These are phyloP conservation scores for Grigorovia yakushimaensis DNA, from an alignment of 805 yeast genomes.

Conservation along the genomic window DNA sequence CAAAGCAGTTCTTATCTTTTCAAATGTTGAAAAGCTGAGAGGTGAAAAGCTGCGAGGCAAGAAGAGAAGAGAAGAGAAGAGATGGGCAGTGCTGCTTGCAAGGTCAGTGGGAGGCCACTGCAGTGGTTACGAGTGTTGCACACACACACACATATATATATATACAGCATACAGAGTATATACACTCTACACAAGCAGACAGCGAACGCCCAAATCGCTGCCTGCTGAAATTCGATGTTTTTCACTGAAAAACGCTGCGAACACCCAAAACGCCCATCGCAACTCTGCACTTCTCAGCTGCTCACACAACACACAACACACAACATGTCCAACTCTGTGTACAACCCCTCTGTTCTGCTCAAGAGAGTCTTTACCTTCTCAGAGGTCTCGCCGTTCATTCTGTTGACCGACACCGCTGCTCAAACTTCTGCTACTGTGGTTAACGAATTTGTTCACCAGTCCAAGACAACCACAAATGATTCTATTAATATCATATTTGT, in stretches of 20 bases:
- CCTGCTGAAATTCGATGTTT: too few species aligned
- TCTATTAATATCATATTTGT: constrained; percentile 36
- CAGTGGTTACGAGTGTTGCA: too few species aligned
- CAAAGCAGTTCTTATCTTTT: too few species aligned
- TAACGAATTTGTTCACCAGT: constrained; percentile 44
- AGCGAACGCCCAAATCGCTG: too few species aligned
- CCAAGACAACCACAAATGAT: constrained; percentile 15
- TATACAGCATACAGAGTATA: too few species aligned
- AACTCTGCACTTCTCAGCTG: background rate
- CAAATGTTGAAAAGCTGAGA: too few species aligned
- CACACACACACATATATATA: too few species aligned
- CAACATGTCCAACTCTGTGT: constrained; percentile 29
- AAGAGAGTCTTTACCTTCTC: constrained; percentile 57
- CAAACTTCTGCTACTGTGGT: constrained; percentile 56
- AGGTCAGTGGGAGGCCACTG: too few species aligned
- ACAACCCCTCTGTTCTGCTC: constrained; percentile 46
- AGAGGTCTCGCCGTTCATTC: constrained; percentile 65
- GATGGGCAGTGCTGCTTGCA: too few species aligned
- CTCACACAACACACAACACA: background rate
- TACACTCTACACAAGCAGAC: too few species aligned
- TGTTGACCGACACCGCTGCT: constrained; percentile 57
- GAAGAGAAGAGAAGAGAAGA: too few species aligned
- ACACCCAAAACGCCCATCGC: background rate
- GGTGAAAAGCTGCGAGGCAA: too few species aligned
- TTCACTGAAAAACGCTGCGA: background rate